A percentile compares a stretch with the other conserved stretches of the same genome.
Evolutionary conservation across 2,329 filamentous ascomycete genomes (phyloP).

Genomic region (Chrysoporthe cubensis): DNA sequence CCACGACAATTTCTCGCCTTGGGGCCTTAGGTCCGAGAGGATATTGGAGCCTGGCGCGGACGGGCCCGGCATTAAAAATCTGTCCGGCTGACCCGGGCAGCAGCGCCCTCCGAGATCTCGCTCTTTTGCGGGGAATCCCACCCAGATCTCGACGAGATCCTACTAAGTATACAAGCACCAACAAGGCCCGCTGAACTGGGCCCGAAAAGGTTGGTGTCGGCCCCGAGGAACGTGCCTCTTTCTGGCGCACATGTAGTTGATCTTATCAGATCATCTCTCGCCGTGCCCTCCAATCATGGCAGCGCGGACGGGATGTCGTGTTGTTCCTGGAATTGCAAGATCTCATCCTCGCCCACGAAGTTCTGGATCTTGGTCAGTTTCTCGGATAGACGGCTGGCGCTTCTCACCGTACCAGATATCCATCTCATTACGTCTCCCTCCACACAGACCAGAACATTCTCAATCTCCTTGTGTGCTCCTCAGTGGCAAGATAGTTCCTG

Average conservation of each 20-base stretch:
- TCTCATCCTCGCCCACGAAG: neutral
- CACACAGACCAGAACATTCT: neutral
- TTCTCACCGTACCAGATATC: too few relatives aligned
- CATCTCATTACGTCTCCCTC: too few relatives aligned
- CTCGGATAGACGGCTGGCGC: too few relatives aligned
- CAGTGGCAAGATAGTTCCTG: neutral
- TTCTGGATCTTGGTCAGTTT: neutral
- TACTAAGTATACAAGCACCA: neutral
- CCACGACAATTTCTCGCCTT: constrained; percentile 4
- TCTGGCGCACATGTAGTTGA: neutral
- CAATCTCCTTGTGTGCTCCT: neutral
- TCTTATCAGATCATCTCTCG: constrained; percentile 9
- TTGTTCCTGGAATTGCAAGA: neutral
- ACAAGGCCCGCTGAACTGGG: neutral
- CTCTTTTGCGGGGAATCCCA: neutral
- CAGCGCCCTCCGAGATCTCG: neutral
- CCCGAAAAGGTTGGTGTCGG: neutral
- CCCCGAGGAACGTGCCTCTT: neutral
- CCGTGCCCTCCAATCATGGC: neutral
- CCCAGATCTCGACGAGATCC: neutral
- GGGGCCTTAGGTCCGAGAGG: neutral
- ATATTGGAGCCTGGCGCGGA: neutral
- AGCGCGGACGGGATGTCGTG: neutral
- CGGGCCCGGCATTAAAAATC: neutral
- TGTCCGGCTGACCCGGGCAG: constrained; percentile 14